phyloP scores from a whole-genome alignment of 306 rosid species.

The Begonia loranthoides region DNA sequence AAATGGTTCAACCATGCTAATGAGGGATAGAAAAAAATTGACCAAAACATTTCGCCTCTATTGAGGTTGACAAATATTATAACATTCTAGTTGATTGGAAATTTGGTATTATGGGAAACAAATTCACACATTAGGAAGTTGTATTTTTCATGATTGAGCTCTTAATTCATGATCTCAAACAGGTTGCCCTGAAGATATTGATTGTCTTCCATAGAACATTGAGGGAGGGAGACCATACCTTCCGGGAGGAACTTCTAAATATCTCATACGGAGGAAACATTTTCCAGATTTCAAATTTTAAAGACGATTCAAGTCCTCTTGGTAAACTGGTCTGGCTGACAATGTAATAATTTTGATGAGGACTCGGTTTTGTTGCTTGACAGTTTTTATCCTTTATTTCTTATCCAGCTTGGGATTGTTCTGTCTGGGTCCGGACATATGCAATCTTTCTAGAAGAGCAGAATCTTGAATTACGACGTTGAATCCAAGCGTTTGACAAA shows the following conservation, averaged over 20 bases:
- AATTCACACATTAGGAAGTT: not conserved
- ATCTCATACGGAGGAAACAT: constrained; percentile 47
- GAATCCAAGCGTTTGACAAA: constrained; percentile 59
- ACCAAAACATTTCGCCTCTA: too few species aligned
- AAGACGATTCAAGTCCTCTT: constrained; percentile 75
- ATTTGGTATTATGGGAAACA: too few species aligned
- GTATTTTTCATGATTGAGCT: not conserved
- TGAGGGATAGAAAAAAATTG: too few species aligned
- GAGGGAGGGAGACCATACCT: constrained; percentile 87
- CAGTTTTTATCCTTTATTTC: constrained; percentile 2
- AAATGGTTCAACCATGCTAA: too few species aligned
- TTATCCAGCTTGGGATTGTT: constrained; percentile 92
- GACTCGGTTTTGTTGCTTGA: not conserved
- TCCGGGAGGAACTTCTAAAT: constrained; percentile 60
- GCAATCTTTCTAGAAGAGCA: constrained; percentile 72
- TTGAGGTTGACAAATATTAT: too few species aligned
- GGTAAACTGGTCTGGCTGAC: constrained; percentile 38
- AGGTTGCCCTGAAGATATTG: constrained; percentile 95
- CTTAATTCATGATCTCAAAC: constrained; percentile 2
- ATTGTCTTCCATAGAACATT: constrained; percentile 81
- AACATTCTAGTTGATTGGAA: too few species aligned
- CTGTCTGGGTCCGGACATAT: constrained; percentile 82
- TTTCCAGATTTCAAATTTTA: constrained; percentile 74
- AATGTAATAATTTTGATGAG: not conserved
- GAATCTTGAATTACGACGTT: constrained; percentile 63